Percentiles rank a stretch among this genome's conserved stretches.
Evolutionary conservation across 768 basidiomycete species (phyloP).

Genomic region (Collybia sp.): DNA sequence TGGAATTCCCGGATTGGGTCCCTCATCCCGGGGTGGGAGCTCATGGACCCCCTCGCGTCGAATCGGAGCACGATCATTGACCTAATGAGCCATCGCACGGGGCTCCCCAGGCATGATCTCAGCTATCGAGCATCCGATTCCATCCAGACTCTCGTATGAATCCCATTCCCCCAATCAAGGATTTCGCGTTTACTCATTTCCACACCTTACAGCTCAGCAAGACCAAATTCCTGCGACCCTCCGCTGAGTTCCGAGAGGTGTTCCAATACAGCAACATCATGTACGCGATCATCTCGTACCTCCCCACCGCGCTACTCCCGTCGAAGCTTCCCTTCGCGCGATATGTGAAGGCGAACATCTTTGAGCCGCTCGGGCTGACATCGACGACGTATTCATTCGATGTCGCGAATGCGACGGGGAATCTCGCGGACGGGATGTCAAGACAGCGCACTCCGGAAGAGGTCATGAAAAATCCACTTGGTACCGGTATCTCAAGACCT

Average conservation of each 20-base stretch:
- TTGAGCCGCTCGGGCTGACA: constrained; percentile 19
- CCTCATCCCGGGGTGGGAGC: constrained; percentile 17
- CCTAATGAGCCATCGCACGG: constrained; percentile 22
- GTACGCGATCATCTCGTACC: constrained; percentile 18
- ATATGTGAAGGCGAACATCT: constrained; percentile 22
- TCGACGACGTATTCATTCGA: constrained; percentile 21
- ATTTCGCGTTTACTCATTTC: not conserved
- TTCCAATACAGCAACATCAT: constrained; percentile 22
- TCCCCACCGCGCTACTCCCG: constrained; percentile 13
- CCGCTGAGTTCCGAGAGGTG: constrained; percentile 18
- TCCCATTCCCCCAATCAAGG: not conserved
- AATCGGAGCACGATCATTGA: constrained; percentile 16
- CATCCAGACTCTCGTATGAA: constrained; percentile 3
- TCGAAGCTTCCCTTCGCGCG: constrained; percentile 12
- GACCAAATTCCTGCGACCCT: constrained; percentile 14
- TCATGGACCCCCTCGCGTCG: constrained; percentile 17
- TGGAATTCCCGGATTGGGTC: constrained; percentile 19
- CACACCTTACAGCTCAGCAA: constrained; percentile 7
- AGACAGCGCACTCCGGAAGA: constrained; percentile 1
- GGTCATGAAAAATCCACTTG: constrained; percentile 9
- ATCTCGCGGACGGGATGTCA: constrained; percentile 17
- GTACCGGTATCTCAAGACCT: constrained; percentile 4
- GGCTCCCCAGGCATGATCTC: constrained; percentile 17
- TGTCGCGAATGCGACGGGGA: constrained; percentile 18
- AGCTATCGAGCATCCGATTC: constrained; percentile 6